A percentile compares a stretch with the other conserved stretches of the same genome.
Evolutionary conservation across 495 filamentous ascomycete genomes (phyloP).

Genomic region (Poronia punctata): DNA sequence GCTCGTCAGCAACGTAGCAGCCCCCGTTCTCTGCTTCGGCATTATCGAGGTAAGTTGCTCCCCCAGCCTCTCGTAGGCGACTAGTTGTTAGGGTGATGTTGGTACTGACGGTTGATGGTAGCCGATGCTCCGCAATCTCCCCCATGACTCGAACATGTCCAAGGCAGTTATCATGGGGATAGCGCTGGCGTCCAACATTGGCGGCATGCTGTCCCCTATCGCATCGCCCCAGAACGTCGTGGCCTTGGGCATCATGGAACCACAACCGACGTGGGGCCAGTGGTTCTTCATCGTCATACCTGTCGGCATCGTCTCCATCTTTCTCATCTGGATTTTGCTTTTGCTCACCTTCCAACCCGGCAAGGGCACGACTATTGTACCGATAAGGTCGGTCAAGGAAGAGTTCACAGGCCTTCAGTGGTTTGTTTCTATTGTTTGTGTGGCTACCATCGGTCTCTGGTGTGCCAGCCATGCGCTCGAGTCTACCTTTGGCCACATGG

Average conservation of each 20-base stretch:
- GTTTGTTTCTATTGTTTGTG: slow-evolving; percentile 79
- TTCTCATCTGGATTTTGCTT: slow-evolving; percentile 84
- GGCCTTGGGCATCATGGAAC: slow-evolving; percentile 88
- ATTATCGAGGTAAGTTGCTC: slow-evolving; percentile 67
- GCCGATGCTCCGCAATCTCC: slow-evolving; percentile 89
- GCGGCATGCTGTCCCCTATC: slow-evolving; percentile 93
- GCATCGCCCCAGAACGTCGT: slow-evolving; percentile 97
- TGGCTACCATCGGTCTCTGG: slow-evolving; percentile 88
- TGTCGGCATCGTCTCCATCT: slow-evolving; percentile 82
- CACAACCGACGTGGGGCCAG: slow-evolving; percentile 79
- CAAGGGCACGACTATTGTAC: slow-evolving; percentile 80
- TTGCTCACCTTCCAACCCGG: slow-evolving; percentile 78
- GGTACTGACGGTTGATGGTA: slow-evolving; percentile 24
- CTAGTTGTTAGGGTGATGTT: no score
- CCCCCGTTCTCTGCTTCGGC: slow-evolving; percentile 95
- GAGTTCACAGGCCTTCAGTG: slow-evolving; percentile 83
- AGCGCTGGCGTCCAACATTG: slow-evolving; percentile 89
- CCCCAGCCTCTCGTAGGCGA: background rate
- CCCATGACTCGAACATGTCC: slow-evolving; percentile 81
- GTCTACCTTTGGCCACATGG: slow-evolving; percentile 90
- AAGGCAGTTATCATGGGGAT: slow-evolving; percentile 96
- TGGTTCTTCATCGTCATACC: slow-evolving; percentile 97
- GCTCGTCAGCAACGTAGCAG: slow-evolving; percentile 98
- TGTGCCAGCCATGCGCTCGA: slow-evolving; percentile 87
- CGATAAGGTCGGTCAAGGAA: slow-evolving; percentile 83